A percentile compares a stretch with the other conserved stretches of the same genome.
Evolutionary conservation across 352 stramenopile species (phyloP).

Genomic region (Phytophthora podocarpi): DNA sequence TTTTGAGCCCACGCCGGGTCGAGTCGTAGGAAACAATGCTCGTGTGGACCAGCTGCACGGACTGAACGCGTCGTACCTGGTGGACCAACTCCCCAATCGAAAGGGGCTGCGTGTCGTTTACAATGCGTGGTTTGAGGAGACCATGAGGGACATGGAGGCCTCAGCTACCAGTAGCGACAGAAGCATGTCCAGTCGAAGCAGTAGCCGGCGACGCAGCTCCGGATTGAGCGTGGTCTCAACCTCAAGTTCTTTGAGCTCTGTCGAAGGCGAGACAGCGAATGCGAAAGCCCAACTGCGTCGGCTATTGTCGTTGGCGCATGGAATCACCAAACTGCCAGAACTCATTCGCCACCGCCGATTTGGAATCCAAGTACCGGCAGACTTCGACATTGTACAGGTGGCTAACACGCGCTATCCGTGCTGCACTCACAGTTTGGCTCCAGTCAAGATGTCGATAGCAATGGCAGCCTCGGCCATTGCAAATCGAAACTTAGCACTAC

Average conservation of each 20-base stretch:
- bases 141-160: not conserved
- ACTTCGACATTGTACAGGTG: conserved; percentile 15
- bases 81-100: conserved; percentile 38
- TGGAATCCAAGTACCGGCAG: conserved; percentile 25
- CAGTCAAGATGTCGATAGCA: conserved; percentile 27
- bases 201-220: conserved; percentile 8
- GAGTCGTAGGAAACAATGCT: conserved; percentile 21
- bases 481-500: conserved; percentile 4
- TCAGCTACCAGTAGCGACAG: not conserved
- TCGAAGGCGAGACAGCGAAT: not conserved
- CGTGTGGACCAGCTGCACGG: conserved; percentile 47
- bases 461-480: conserved; percentile 22
- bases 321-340: conserved; percentile 27
- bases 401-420: conserved; percentile 29
- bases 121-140: conserved; percentile 36
- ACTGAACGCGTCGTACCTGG: conserved; percentile 38
- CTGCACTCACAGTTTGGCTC: conserved; percentile 33
- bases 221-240: not conserved
- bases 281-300: conserved; percentile 28
- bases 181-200: conserved; percentile 22
- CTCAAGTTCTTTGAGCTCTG: not conserved
- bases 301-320: conserved; percentile 21
- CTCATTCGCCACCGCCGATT: conserved; percentile 29
- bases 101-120: conserved; percentile 46
- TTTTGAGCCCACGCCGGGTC: conserved; percentile 15